Percentiles rank a stretch among this genome's conserved stretches.
phyloP scores from a whole-genome alignment of 805 yeast species.

The Metschnikowia lunata region DNA sequence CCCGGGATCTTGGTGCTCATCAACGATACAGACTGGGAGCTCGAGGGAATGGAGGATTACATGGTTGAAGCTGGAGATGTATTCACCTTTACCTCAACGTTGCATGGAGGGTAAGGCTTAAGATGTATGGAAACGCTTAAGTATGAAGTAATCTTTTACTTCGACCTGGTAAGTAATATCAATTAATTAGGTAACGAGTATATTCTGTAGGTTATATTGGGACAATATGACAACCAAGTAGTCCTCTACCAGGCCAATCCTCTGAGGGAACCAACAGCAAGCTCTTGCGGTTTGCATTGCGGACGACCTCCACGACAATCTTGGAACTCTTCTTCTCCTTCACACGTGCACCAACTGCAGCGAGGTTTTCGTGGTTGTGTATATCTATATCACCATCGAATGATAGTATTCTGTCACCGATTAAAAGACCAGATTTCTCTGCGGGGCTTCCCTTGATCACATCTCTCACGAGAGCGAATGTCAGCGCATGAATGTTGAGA shows the following conservation, averaged over 20 bases:
- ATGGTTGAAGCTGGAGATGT: slow-evolving; percentile 71
- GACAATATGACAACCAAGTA: slow-evolving; percentile 62
- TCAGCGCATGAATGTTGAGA: slow-evolving; percentile 16
- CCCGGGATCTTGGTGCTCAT: slow-evolving; percentile 91
- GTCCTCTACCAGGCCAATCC: slow-evolving; percentile 63
- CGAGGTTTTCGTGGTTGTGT: slow-evolving; percentile 50
- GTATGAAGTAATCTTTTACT: too few relatives aligned
- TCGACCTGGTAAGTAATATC: too few relatives aligned
- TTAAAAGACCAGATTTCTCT: slow-evolving; percentile 42
- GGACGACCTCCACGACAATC: slow-evolving; percentile 25
- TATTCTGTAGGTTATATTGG: slow-evolving; percentile 20
- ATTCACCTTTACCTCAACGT: slow-evolving; percentile 83
- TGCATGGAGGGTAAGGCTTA: slow-evolving; percentile 77
- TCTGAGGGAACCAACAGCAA: slow-evolving; percentile 40
- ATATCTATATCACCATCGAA: slow-evolving; percentile 52
- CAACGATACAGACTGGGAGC: slow-evolving; percentile 95
- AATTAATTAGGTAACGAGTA: too few relatives aligned
- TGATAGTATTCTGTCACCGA: slow-evolving; percentile 50
- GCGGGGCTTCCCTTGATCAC: slow-evolving; percentile 59
- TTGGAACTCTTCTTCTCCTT: slow-evolving; percentile 29
- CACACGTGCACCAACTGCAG: slow-evolving; percentile 43
- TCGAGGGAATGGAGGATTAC: slow-evolving; percentile 84
- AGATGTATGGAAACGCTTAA: too few relatives aligned
- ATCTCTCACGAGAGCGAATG: slow-evolving; percentile 53
- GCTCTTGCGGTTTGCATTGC: slow-evolving; percentile 23